Base-by-base conservation (phyloP, 257 asterid species). In the Solanum bulbocastanum region DNA sequence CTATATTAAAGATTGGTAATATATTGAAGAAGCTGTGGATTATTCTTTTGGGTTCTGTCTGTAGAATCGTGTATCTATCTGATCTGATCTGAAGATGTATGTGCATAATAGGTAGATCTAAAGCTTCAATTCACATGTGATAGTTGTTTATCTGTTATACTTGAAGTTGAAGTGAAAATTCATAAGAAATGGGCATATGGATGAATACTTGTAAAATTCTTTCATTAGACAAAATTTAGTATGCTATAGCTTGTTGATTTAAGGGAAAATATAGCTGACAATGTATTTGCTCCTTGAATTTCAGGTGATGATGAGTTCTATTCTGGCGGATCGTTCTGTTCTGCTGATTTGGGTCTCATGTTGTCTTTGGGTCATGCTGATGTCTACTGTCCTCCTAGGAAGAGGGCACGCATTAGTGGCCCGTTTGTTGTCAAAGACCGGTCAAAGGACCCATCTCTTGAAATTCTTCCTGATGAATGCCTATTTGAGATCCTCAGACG, bases 391-490 rank as follows among this genome's bases (percentile, higher is more conserved):
- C 94, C 98, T 9, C 96, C 98, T 30, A 92, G 91, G 60, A 97
- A 97, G 90, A 92, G 99, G 30, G 78, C 92, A 0, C 95, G 99
- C 46, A 90, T 96, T 89, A 88, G 88, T 30, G 91, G 91, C 85
- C 93, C 98, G 6, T 90, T 90, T 73, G 69, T 90, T 79, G 56
- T 90, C 22, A 88, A 90, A 58, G 87, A 92, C 69, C 83, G 62
- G 7, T 0, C 90, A 83, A 91, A 89, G 75, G 91, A 84, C 36
- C 95, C 95, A 39, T 93, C 99, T 72, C 94, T 96, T 25, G 96
- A 97, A 14, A 84, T 79, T 18, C 99, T 97, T 85, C 99, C 99
- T 0, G 96, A 97, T 27, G 98, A 96, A 87, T 97, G 99, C 93
- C 88, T 97, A 42, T 93, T 92, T 10, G 99, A 97, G 96, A 94